Evolutionary conservation across 768 basidiomycete species (phyloP).

Genomic region (Botryobasidium botryosum): DNA sequence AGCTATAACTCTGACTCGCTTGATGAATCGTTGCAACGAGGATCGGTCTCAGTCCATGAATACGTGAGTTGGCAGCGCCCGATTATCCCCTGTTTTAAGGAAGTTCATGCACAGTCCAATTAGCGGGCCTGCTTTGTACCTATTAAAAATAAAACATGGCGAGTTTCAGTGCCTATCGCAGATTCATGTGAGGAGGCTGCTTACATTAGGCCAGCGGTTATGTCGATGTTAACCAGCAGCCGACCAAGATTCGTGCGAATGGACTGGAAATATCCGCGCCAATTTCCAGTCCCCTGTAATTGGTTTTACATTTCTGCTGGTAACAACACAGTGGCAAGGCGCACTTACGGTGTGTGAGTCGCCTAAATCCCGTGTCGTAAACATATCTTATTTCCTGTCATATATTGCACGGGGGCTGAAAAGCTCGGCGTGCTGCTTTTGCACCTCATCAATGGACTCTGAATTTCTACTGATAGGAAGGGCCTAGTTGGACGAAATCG

Average conservation of each 20-base stretch:
- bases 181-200: no score
- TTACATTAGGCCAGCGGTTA: constrained; percentile 53
- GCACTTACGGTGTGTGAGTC: no score
- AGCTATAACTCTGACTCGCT: no score
- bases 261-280: constrained; percentile 69
- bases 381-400: constrained; percentile 66
- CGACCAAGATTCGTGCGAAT: constrained; percentile 46
- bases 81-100: constrained; percentile 18
- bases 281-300: constrained; percentile 29
- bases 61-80: no score
- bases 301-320: neutral
- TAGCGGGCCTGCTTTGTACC: constrained; percentile 43
- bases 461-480: constrained; percentile 52
- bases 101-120: constrained; percentile 42
- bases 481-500: constrained; percentile 48
- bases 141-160: constrained; percentile 1
- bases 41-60: constrained; percentile 37
- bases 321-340: constrained; percentile 14
- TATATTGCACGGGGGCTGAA: constrained; percentile 63
- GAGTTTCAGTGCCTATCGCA: no score
- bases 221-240: constrained; percentile 61
- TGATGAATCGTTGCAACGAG: constrained; percentile 37
- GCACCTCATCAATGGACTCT: constrained; percentile 48
- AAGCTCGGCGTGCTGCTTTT: constrained; percentile 31
- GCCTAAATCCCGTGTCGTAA: constrained; percentile 42